These are phyloP conservation scores for Rhizopogon vesiculosus DNA, from an alignment of 768 basidiomycete species.

Conservation along the genomic window DNA sequence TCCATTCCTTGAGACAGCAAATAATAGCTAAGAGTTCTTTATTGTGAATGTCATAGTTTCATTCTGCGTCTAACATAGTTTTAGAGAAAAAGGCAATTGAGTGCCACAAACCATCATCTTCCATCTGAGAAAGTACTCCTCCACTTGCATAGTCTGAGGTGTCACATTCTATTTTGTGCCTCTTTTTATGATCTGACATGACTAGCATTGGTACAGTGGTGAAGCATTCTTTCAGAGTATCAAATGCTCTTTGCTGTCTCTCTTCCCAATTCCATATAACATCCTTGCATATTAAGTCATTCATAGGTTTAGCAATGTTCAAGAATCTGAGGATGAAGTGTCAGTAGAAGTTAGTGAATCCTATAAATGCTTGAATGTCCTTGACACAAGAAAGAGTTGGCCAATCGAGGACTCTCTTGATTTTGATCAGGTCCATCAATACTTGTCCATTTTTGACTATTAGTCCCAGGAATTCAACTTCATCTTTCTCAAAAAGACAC, in stretches of 20 bases:
- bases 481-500: too few species aligned
- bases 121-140: not conserved
- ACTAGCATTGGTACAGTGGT: constrained; percentile 18
- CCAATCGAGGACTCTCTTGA: constrained; percentile 26
- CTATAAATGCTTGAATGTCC: constrained; percentile 22
- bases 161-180: not conserved
- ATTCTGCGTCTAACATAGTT: constrained; percentile 23
- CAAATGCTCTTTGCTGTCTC: constrained; percentile 19
- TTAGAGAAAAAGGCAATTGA: constrained; percentile 28
- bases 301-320: constrained; percentile 17
- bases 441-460: too few species aligned
- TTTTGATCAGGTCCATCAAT: constrained; percentile 12
- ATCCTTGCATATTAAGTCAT: constrained; percentile 13
- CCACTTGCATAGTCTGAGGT: not conserved
- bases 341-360: constrained; percentile 27
- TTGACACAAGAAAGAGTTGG: constrained; percentile 13
- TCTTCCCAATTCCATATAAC: constrained; percentile 19
- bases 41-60: constrained; percentile 39
- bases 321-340: constrained; percentile 26
- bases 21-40: constrained; percentile 5
- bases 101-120: constrained; percentile 11
- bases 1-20: not conserved
- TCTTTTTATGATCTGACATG: constrained; percentile 1
- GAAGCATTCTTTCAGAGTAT: constrained; percentile 26
- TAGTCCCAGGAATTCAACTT: too few species aligned